These are phyloP conservation scores for Pelargonium nanum DNA, from an alignment of 345 rosid genomes.

Conservation along the genomic window DNA sequence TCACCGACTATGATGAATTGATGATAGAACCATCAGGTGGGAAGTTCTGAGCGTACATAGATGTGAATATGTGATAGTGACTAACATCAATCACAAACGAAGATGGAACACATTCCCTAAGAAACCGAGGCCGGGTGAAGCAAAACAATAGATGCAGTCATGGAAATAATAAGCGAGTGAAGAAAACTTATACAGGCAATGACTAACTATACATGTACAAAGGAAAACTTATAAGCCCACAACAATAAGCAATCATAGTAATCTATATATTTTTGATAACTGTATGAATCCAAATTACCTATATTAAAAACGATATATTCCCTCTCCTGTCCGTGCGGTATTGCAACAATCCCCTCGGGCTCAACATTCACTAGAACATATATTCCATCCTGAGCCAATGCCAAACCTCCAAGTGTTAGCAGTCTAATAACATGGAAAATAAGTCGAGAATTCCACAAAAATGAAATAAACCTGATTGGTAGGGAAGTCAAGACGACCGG, in stretches of 20 bases:
- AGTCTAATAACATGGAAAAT: background rate
- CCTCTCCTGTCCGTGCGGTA: constrained; percentile 41
- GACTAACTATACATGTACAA: background rate
- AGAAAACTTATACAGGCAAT: too few relatives aligned
- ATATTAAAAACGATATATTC: constrained; percentile 56
- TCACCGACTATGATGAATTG: too few relatives aligned
- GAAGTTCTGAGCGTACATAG: too few relatives aligned
- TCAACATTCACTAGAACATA: constrained; percentile 58
- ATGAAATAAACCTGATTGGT: constrained; percentile 10
- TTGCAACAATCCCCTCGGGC: constrained; percentile 78
- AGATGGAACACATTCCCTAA: too few relatives aligned
- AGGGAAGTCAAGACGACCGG: constrained; percentile 7
- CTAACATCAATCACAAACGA: too few relatives aligned
- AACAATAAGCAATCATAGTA: background rate
- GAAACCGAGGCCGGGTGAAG: too few relatives aligned
- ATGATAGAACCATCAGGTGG: too few relatives aligned
- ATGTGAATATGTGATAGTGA: too few relatives aligned
- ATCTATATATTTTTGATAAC: background rate
- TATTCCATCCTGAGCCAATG: constrained; percentile 37
- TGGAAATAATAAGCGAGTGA: too few relatives aligned
- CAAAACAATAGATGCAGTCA: too few relatives aligned
- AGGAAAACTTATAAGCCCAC: background rate
- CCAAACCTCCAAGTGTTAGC: background rate
- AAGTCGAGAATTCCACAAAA: background rate
- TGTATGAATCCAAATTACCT: constrained; percentile 29